Evolutionary conservation across 192 early-diverging fungal species (phyloP).

Genomic region (Anaeromyces robustus): DNA sequence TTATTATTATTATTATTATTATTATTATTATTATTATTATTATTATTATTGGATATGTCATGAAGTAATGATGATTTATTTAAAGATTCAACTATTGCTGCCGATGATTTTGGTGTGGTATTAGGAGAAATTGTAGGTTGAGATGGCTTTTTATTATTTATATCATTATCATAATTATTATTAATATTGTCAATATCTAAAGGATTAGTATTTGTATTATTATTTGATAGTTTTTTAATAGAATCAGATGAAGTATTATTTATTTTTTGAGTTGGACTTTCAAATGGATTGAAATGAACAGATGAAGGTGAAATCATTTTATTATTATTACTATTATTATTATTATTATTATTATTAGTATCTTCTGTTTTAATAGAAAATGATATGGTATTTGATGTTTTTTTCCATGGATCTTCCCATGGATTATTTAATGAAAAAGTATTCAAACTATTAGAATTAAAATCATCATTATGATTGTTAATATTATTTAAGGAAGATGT

Average conservation of each 20-base stretch:
- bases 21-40: no score
- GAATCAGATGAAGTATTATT: no score
- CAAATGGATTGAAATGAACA: background rate
- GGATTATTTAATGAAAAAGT: background rate
- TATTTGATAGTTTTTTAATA: background rate
- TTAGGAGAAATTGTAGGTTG: no score
- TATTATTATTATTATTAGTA: background rate
- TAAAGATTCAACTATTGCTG: no score
- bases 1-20: no score
- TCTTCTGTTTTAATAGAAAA: background rate
- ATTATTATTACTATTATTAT: background rate
- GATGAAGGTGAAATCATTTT: background rate
- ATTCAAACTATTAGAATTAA: no score
- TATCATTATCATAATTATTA: background rate
- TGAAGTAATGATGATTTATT: no score
- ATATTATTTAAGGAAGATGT: no score
- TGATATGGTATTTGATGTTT: background rate
- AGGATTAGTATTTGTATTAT: background rate
- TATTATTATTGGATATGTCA: no score
- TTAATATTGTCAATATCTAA: background rate
- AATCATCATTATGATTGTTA: no score
- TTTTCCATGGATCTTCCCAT: background rate
- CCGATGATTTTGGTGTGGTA: no score
- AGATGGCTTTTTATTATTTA: no score
- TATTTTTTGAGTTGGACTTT: background rate